A percentile compares a stretch with the other conserved stretches of the same genome.
Conservation (phyloP, 2,329 filamentous ascomycete genomes). For the Colletotrichum echinochloae region DNA sequence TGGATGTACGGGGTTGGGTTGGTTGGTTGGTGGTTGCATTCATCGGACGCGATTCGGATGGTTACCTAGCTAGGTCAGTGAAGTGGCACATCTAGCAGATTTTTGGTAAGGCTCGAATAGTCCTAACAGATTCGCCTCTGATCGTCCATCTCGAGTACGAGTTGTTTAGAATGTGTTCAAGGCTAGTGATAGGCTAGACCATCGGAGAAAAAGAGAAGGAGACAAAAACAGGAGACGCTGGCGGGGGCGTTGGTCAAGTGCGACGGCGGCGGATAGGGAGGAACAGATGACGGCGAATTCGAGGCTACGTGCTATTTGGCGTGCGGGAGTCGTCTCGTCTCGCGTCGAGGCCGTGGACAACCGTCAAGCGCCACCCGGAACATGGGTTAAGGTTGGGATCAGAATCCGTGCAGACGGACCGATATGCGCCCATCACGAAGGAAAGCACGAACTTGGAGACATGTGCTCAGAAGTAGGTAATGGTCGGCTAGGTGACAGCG, state of each 20-base stretch:
- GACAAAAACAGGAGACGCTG: neutral
- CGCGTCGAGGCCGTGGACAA: conserved; percentile 8
- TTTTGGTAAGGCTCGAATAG: conserved; percentile 20
- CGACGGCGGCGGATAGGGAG: neutral
- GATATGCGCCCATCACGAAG: neutral
- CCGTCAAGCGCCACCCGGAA: neutral
- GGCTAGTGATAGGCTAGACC: neutral
- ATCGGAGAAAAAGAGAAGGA: neutral
- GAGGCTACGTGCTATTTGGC: conserved; percentile 2
- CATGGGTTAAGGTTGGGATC: neutral
- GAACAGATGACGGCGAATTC: neutral
- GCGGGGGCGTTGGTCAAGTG: neutral
- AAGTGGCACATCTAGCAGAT: neutral
- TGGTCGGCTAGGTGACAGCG: neutral
- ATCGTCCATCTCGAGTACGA: neutral
- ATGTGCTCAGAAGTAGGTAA: neutral
- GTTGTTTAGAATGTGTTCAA: conserved; percentile 4
- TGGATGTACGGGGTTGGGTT: conserved; percentile 14
- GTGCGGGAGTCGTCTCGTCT: conserved; percentile 13
- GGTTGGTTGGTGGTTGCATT: conserved; percentile 25
- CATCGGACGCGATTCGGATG: conserved; percentile 10
- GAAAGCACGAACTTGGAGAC: conserved; percentile 8
- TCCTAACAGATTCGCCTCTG: conserved; percentile 22
- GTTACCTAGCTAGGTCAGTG: neutral
- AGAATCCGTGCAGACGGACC: neutral